Percentiles rank a stretch among this genome's conserved stretches.
phyloP scores from a whole-genome alignment of 805 yeast genomes.

The Saccharomycopsis selenospora region DNA sequence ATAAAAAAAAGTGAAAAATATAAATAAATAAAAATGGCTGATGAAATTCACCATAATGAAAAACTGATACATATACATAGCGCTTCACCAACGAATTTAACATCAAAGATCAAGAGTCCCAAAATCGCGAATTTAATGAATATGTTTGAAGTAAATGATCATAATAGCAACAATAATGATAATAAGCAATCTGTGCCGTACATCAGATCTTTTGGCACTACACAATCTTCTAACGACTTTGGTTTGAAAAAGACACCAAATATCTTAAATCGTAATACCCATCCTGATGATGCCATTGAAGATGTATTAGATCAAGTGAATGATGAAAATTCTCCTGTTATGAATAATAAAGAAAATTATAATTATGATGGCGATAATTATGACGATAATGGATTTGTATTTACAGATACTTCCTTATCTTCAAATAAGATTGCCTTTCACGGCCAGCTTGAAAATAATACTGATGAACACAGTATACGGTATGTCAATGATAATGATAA shows the following conservation, averaged over 20 bases:
- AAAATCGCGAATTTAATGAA: slow-evolving; percentile 4
- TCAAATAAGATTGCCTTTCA: no score
- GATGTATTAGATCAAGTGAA: not conserved
- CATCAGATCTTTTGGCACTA: not conserved
- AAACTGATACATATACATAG: no score
- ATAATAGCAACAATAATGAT: not conserved
- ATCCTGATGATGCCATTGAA: not conserved
- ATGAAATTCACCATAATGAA: no score
- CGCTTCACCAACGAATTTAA: no score
- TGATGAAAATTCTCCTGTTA: not conserved
- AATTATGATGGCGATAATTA: no score
- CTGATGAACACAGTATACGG: not conserved
- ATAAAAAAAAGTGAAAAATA: no score
- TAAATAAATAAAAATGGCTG: no score
- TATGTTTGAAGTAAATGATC: slow-evolving; percentile 7
- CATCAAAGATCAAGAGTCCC: slow-evolving; percentile 11
- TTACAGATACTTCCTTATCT: no score
- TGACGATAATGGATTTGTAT: no score
- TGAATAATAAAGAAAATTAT: no score
- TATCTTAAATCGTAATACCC: not conserved
- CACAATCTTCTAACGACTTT: not conserved
- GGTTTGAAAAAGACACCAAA: not conserved
- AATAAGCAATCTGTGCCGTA: not conserved
- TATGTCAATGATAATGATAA: not conserved
- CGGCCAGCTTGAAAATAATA: not conserved